Evolutionary conservation across 305 asterid genomes (phyloP), one percentile per base, ranked within the genome.

Genomic region (Solanum hybrid): DNA sequence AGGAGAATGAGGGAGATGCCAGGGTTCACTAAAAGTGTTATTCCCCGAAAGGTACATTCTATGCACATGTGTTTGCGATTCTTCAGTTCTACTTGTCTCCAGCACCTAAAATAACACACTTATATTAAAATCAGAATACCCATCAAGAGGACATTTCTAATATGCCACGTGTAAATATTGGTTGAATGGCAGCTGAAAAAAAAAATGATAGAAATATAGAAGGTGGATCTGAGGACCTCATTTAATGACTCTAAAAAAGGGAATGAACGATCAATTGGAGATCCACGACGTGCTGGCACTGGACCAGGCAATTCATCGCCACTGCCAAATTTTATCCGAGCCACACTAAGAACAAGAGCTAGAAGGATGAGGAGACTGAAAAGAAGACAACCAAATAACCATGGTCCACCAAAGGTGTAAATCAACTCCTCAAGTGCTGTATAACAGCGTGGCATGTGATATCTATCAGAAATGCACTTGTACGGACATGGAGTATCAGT

Each of bases 1-100:
- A 87, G 99, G 99, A 90, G 97, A 95, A 92, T 96, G 96, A 84
- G 94, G 94, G 90, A 96, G 96, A 92, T 95, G 97, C 98, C 98
- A 96, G 29, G 99, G 99, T 88, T 96, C 96, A 90, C 94, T 89
- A 90, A 95, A 96, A 89, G 98, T 95, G 91, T 96, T 96, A 89
- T 95, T 93, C 80, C 99, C 99, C 90, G 92, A 91, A 90, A 95
- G 95, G 93, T 92, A 93, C 99, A 96, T 95, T 89, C 99, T 95
- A 89, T 96, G 98, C 87, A 96, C 96, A 87, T 96, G 99, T 89
- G 93, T 93, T 89, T 93, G 92, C 14, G 99, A 96, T 91, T 95
- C 98, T 93, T 96, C 98, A 81, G 92, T 92, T 93, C 98, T 94
- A 91, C 91, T 95, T 60, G 97, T 96, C 95, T 96, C 99, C 95